phyloP scores from a whole-genome alignment of 371 early-diverging fungal species.

The Mortierella sp. region DNA sequence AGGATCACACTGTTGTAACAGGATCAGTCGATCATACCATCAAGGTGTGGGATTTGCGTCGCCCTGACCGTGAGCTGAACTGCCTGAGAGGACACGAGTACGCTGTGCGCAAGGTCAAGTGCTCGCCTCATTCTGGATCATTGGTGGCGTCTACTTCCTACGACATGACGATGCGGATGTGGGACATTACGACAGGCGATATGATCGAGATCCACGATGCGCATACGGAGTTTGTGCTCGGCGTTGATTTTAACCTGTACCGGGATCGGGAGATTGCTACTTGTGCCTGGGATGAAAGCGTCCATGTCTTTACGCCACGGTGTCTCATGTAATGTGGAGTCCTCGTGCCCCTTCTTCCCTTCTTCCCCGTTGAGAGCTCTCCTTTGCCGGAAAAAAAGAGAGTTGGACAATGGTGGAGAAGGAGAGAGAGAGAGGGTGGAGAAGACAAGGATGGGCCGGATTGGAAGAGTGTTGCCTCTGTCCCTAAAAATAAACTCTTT shows the following conservation, averaged over 20 bases:
- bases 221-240: constrained; percentile 96
- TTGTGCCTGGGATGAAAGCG: constrained; percentile 94
- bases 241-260: constrained; percentile 92
- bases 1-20: constrained; percentile 82
- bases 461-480: neutral
- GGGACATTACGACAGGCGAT: constrained; percentile 84
- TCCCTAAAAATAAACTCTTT: constrained; percentile 6
- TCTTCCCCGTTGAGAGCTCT: neutral
- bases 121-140: constrained; percentile 90
- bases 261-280: constrained; percentile 89
- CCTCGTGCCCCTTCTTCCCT: neutral
- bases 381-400: neutral
- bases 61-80: constrained; percentile 76
- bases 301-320: constrained; percentile 76
- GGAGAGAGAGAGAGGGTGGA: neutral
- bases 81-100: constrained; percentile 90
- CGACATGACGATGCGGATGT: constrained; percentile 95
- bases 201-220: constrained; percentile 78
- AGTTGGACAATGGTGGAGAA: neutral
- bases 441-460: neutral
- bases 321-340: constrained; percentile 41
- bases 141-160: constrained; percentile 88
- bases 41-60: constrained; percentile 93
- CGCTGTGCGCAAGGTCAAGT: constrained; percentile 91
- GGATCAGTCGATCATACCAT: constrained; percentile 91